Conservation (phyloP, 345 rosid genomes). For the Populus simonii region DNA sequence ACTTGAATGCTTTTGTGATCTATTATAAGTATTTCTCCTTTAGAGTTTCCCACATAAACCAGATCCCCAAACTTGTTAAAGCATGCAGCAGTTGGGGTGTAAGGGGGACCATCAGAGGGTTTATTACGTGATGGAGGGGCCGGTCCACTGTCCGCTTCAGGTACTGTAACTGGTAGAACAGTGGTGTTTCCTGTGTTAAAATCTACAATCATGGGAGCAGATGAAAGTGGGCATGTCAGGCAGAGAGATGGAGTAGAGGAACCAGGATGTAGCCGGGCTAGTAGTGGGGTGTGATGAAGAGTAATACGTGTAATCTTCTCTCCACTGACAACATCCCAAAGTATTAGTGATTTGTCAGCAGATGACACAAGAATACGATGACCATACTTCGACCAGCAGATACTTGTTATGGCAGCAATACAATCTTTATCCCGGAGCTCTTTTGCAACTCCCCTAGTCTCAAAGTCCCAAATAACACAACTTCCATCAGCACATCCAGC, state of each 20-base stretch:
- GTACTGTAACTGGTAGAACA: conserved; percentile 59
- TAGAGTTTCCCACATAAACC: conserved; percentile 88
- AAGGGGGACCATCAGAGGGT: conserved; percentile 58
- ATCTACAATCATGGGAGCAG: conserved; percentile 91
- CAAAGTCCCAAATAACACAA: conserved; percentile 94
- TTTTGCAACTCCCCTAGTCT: conserved; percentile 88
- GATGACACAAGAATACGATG: conserved; percentile 90
- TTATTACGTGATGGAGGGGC: conserved; percentile 67
- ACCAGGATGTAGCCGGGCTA: conserved; percentile 85
- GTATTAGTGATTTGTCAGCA: conserved; percentile 87
- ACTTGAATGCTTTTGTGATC: conserved; percentile 64
- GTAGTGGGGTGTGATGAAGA: conserved; percentile 76
- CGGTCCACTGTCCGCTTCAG: conserved; percentile 56
- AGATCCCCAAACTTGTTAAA: conserved; percentile 92
- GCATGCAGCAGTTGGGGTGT: conserved; percentile 89
- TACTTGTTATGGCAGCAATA: conserved; percentile 79
- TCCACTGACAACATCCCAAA: conserved; percentile 84
- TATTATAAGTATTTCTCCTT: conserved; percentile 86
- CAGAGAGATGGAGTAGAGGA: conserved; percentile 77
- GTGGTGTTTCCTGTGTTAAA: conserved; percentile 60
- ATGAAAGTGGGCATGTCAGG: conserved; percentile 86
- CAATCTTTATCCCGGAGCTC: conserved; percentile 82
- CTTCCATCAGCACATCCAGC: conserved; percentile 98
- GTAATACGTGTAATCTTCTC: conserved; percentile 56
- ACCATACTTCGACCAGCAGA: conserved; percentile 93